Base-by-base conservation (phyloP, 129 eudicot species). In the Flaveria brownii region DNA sequence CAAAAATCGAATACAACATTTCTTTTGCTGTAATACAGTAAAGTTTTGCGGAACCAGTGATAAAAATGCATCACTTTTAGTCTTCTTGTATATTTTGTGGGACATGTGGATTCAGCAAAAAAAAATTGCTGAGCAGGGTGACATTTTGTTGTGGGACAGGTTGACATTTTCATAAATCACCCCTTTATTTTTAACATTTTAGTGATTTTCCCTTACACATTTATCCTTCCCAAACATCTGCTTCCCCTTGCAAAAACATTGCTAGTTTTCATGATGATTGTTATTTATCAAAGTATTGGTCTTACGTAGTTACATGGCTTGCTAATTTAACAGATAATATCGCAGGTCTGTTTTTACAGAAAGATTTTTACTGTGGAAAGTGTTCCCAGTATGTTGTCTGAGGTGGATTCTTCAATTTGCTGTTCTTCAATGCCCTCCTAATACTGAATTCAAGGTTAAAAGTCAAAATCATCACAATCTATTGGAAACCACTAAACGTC, bases 401-500 rank as follows among this genome's bases (percentile, higher is more conserved):
- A 91, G 87, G 77, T 94, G 97, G 97, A 89, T 94, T 49, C 87
- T 94, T 72, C 97, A 94, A 59, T 94, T 94, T 87, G 91, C 98
- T 41, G 87, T 94, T 80, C 89, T 91, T 76, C 84, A 87, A 73
- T 81, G 83, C 76, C 78, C 96, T 77, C 93, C 98, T 77, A 85
- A 81, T 78, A 39, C 72, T 23, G 74, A 60, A 59, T 77, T 79
- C 42, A 14, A 47, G 72, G 73, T 13, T 39, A 86, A 86, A 85
- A 52, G 77, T 84, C 78, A 84, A 39, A 78, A 71, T 52, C 76
- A 61, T 17, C 39, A 63, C 76, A 73, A 75, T 73, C 82, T 89
- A 56, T 49, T 87, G 73, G 96, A 91, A 42, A 79, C 91, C 28
- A 85, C 85, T 41, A 92, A 87, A 43, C 93, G 87, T 55, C 88